Percentiles rank a stretch among this genome's conserved stretches.
Conservation (phyloP, 306 rosid genomes). For the Quercus rubra region DNA sequence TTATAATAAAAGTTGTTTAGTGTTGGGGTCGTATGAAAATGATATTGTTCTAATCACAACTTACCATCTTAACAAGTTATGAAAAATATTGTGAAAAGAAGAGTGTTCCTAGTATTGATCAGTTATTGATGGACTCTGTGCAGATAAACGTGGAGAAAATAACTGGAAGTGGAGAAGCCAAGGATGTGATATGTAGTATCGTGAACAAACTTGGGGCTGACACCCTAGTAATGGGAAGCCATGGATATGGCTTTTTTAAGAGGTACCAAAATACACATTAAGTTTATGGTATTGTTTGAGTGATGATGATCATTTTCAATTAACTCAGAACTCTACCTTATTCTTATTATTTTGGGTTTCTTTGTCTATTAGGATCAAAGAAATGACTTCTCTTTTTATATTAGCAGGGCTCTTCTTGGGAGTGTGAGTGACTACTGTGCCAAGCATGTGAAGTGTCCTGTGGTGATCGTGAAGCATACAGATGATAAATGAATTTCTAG, state of each 20-base stretch:
- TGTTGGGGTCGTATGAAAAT: too few relatives aligned
- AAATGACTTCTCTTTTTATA: neutral
- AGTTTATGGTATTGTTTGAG: neutral
- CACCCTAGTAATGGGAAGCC: constrained; percentile 80
- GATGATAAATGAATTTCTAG: neutral
- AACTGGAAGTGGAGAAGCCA: constrained; percentile 68
- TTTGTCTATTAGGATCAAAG: too few relatives aligned
- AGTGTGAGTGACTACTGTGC: constrained; percentile 85
- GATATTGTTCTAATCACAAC: neutral
- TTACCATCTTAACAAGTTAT: too few relatives aligned
- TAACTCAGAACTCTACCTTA: too few relatives aligned
- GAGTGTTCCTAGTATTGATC: too few relatives aligned
- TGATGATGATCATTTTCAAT: neutral
- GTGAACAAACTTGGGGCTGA: constrained; percentile 61
- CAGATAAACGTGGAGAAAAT: constrained; percentile 58
- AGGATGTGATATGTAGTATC: constrained; percentile 58
- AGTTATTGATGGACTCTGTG: constrained; percentile 6
- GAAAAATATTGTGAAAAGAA: neutral
- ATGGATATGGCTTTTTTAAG: constrained; percentile 78
- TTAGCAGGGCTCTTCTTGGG: constrained; percentile 69
- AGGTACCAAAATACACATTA: constrained; percentile 27
- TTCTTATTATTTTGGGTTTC: too few relatives aligned
- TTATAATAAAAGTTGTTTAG: too few relatives aligned
- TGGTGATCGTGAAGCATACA: constrained; percentile 66
- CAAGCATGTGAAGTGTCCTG: constrained; percentile 69